A percentile compares a stretch with the other conserved stretches of the same genome.
Conservation (phyloP, 257 asterid species). For the Solanum clarkiae region DNA sequence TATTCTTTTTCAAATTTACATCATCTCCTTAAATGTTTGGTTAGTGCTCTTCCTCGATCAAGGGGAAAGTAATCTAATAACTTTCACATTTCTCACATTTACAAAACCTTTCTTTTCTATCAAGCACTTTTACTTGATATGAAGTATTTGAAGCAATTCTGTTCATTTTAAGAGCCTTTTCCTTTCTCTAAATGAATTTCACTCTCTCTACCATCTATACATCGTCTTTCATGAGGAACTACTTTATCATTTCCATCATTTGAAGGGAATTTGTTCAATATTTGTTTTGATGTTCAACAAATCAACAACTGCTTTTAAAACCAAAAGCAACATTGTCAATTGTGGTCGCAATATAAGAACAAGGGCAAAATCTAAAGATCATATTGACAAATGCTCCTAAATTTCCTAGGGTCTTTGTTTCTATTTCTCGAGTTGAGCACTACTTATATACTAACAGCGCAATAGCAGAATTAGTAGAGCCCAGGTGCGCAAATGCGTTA, state of each 20-base stretch:
- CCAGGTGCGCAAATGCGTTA: accelerated
- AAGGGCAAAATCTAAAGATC: background rate
- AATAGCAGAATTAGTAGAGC: background rate
- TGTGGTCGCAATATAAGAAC: background rate
- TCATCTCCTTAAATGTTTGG: constrained; percentile 24
- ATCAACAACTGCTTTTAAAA: background rate
- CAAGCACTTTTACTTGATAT: background rate
- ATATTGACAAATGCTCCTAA: background rate
- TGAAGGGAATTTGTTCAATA: background rate
- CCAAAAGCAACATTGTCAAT: background rate
- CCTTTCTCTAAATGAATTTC: too few relatives aligned
- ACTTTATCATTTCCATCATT: too few relatives aligned
- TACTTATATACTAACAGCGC: background rate
- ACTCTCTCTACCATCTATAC: too few relatives aligned
- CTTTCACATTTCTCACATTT: background rate
- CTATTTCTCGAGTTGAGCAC: background rate
- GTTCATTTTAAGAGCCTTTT: background rate
- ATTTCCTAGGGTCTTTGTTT: background rate
- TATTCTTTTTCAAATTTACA: background rate
- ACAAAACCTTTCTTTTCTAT: background rate
- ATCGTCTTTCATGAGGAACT: too few relatives aligned
- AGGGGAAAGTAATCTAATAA: constrained; percentile 9
- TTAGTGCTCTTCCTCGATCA: constrained; percentile 9
- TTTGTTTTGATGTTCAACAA: background rate
- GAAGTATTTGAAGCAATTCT: background rate